Evolutionary conservation across 768 basidiomycete species (phyloP).

Genomic region (Krasilnikovozyma curviuscula): DNA sequence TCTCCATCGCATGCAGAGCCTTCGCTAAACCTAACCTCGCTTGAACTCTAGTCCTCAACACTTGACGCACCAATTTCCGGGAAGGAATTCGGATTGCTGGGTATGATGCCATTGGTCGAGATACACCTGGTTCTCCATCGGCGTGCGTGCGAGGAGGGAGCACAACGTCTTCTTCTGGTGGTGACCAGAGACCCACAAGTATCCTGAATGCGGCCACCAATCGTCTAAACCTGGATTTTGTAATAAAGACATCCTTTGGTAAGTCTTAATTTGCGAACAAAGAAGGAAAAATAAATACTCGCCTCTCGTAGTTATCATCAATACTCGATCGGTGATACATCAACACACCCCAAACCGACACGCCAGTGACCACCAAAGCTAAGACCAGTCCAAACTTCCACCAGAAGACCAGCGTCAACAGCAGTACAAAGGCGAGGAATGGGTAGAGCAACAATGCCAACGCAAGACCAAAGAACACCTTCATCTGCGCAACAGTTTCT

Average conservation of each 20-base stretch:
- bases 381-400: conserved; percentile 47
- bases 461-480: conserved; percentile 62
- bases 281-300: conserved; percentile 18
- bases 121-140: not conserved
- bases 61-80: conserved; percentile 68
- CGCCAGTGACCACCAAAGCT: conserved; percentile 33
- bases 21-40: too few species aligned
- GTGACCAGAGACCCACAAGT: conserved; percentile 86
- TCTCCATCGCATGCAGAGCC: too few species aligned
- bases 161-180: conserved; percentile 62
- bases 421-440: conserved; percentile 59
- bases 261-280: not conserved
- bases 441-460: conserved; percentile 63
- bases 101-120: conserved; percentile 15
- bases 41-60: conserved; percentile 65
- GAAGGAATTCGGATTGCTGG: conserved; percentile 42
- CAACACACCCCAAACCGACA: conserved; percentile 54
- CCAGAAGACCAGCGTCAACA: conserved; percentile 52
- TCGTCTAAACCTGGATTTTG: conserved; percentile 36
- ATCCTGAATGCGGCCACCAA: conserved; percentile 87
- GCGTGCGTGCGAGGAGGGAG: conserved; percentile 42
- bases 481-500: conserved; percentile 92
- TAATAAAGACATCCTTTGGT: not conserved
- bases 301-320: conserved; percentile 73
- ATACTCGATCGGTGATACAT: conserved; percentile 72